These are phyloP conservation scores for Tarenaya hassleriana DNA, from an alignment of 345 rosid genomes.

Conservation along the genomic window DNA sequence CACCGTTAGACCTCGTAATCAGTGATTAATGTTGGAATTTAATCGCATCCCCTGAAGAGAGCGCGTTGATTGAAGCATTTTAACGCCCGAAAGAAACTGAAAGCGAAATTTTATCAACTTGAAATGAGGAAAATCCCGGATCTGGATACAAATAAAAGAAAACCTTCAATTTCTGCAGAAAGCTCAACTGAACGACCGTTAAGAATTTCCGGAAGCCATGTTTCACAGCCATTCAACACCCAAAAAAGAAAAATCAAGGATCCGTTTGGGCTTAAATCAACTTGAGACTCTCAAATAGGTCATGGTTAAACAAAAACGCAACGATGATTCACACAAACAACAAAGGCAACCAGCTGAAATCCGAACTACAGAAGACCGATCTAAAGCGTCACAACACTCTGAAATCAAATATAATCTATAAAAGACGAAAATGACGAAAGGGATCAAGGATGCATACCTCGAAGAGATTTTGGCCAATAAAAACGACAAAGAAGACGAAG, in stretches of 20 bases:
- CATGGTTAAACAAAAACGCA: background rate
- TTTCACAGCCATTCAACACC: too few species aligned
- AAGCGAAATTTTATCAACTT: too few species aligned
- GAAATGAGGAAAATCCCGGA: slow-evolving; percentile 12
- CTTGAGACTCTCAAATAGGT: too few species aligned
- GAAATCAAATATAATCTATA: slow-evolving; percentile 13
- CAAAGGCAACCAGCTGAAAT: slow-evolving; percentile 9
- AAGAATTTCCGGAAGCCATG: background rate
- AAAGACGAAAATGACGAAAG: background rate
- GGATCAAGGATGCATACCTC: slow-evolving; percentile 7
- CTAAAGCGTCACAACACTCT: slow-evolving; percentile 8
- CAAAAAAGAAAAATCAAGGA: too few species aligned
- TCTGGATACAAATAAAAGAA: slow-evolving; percentile 4
- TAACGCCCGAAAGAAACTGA: background rate
- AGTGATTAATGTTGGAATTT: background rate
- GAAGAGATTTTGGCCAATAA: slow-evolving; percentile 5
- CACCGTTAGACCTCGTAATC: slow-evolving; percentile 3
- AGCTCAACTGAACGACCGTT: background rate
- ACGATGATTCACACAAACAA: slow-evolving; percentile 10
- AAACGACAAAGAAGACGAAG: background rate
- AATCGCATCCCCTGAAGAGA: background rate
- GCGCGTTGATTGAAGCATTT: background rate
- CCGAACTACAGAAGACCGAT: slow-evolving; percentile 17
- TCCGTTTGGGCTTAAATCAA: too few species aligned
- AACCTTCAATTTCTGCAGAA: too few species aligned